phyloP scores from a whole-genome alignment of 1,284 basidiomycete genomes.

The Fistulinella cinereoalba region DNA sequence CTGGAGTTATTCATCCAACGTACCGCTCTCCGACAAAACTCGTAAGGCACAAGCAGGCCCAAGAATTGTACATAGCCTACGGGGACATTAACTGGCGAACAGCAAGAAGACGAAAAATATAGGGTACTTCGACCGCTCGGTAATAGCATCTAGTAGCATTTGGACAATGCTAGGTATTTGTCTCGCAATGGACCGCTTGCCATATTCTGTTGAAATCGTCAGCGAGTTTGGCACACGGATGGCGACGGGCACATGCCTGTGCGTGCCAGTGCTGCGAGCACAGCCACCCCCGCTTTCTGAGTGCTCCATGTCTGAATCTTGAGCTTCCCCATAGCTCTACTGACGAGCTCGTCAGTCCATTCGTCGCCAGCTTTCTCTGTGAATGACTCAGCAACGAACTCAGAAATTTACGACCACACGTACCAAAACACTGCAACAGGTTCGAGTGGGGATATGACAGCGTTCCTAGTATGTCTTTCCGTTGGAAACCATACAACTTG shows the following conservation, averaged over 20 bases:
- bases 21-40: background rate
- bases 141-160: slow-evolving; percentile 7
- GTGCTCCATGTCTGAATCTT: background rate
- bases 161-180: slow-evolving; percentile 2
- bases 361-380: background rate
- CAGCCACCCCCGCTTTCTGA: slow-evolving; percentile 8
- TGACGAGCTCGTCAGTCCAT: slow-evolving; percentile 5
- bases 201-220: slow-evolving; percentile 1
- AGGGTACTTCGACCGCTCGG: no score
- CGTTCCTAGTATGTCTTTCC: background rate
- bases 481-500: background rate
- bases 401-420: background rate
- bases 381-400: background rate
- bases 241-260: slow-evolving; percentile 1
- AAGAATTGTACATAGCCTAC: background rate
- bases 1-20: background rate
- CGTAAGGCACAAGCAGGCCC: background rate
- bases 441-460: background rate
- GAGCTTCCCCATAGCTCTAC: background rate
- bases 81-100: background rate
- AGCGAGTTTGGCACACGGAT: background rate
- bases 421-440: background rate
- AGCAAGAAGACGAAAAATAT: background rate
- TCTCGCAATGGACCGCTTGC: background rate
- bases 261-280: slow-evolving; percentile 11